Base-by-base conservation (phyloP, 768 basidiomycete genomes). In the Holtermannia corniformis region DNA sequence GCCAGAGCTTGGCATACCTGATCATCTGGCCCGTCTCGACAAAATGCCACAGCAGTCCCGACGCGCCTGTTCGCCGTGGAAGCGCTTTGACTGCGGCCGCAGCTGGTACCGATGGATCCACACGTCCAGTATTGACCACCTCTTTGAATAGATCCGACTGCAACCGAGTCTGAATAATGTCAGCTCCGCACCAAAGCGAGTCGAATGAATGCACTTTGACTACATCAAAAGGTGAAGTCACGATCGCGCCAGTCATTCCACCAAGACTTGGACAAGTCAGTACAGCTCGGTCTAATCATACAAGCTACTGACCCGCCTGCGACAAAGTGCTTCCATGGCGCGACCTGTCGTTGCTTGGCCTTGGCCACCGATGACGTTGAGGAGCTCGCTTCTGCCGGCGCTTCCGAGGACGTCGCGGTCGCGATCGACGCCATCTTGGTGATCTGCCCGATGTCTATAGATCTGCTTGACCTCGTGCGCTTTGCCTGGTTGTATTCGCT, bases 211-310 rank as follows among this genome's bases (percentile, higher is more conserved):
- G 53, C 47, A 70, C 68, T 56, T 96, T 97, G 57, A 97, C 91
- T 26, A 99, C 90, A 72, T 99, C 95, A 63, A 99, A 93, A 0
- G 95, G 93, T 42, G 89, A 90, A 0, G 95, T 99, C 2, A 96
- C 84, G 54, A 95, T 85, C 16, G 91, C 91, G 27, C 93, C 95
- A 65, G 88, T 88, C 91, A 97, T 93, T 40, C 92, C 95, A 22
- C 93, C 95, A 16, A 96, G 76, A 20, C 93, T 96, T 7, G 16
- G 7, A 37, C 32, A 37, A 37, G 16, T 37, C 32, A 37, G 32
- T 37, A 22, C 48, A n/a, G 21, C 50, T 13, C 1, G n/a, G 19
- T 43, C 2, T 41, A 25, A 21, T 42, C 37, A 48, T 4, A 40
- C 41, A 16, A 20, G 19, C 32, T 11, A 76, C 86, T 68, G 62